Evolutionary conservation across 1,139 yeast genomes (phyloP).

Genomic region (Yamadazyma friedrichii): DNA sequence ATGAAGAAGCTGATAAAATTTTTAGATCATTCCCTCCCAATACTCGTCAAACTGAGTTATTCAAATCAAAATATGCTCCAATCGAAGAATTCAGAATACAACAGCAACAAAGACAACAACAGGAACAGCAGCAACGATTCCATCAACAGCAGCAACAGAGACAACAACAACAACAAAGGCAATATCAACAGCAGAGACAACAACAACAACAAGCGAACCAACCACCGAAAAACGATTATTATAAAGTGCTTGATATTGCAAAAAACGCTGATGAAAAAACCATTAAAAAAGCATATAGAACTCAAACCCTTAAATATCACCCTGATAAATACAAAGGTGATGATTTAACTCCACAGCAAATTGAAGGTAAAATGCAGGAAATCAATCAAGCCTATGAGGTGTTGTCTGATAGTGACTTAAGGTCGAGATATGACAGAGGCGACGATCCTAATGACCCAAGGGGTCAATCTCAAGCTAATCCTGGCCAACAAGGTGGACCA

Average conservation of each 20-base stretch:
- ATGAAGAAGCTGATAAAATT: constrained; percentile 38
- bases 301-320: constrained; percentile 76
- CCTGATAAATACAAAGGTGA: constrained; percentile 84
- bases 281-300: constrained; percentile 78
- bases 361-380: constrained; percentile 84
- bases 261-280: constrained; percentile 69
- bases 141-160: constrained; percentile 46
- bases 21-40: constrained; percentile 32
- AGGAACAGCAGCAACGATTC: constrained; percentile 42
- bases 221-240: constrained; percentile 68
- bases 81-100: constrained; percentile 22
- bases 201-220: constrained; percentile 34
- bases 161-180: constrained; percentile 50
- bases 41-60: constrained; percentile 39
- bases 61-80: constrained; percentile 27
- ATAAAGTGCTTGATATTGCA: constrained; percentile 70
- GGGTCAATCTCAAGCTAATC: constrained; percentile 13
- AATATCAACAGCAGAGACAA: constrained; percentile 41
- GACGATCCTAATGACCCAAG: constrained; percentile 56
- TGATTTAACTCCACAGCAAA: constrained; percentile 65
- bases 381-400: constrained; percentile 93
- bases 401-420: constrained; percentile 62
- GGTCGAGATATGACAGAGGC: constrained; percentile 67
- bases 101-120: constrained; percentile 41
- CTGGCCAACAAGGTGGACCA: constrained; percentile 21